Evolutionary conservation across 768 basidiomycete genomes (phyloP), one percentile per base, ranked within the genome.

Genomic region (Krasilnikovozyma curviuscula): DNA sequence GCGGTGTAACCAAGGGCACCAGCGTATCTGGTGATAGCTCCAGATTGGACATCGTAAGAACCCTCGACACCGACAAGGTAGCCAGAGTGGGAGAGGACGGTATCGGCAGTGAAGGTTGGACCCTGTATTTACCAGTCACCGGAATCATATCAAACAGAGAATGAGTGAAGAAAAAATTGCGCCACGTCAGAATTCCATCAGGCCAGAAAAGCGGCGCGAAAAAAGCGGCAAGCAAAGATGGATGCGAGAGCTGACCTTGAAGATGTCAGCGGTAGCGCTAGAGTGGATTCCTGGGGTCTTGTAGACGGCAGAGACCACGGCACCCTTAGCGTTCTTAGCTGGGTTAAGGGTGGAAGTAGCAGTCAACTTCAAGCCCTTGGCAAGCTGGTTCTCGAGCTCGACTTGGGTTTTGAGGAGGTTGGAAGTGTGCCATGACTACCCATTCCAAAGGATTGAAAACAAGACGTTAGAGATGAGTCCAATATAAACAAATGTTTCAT

Each of bases 31-130:
- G 80, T 81, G 65, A 97, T 73, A 61, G 77, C 79, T 61, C 88
- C 91, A 59, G 84, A 82, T 42, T 80, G 84, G 64, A 95, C 83
- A 65, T 95, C 91, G 74, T 97, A 97, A 44, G 85, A 76, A 32
- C 86, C 79, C 73, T 98, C 93, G 55, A 76, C 84, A 71, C 93
- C 93, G 51, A 91, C 69, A 52, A 95, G 81, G 81, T 97, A 85
- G 50, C 93, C 93, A 61, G 95, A 86, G 61, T 88, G 89, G 57
- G 89, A 89, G 56, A 91, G 61, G 58, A 91, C 93, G 53, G 84
- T 74, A 68, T 98, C 93, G 43, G 88, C 80, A 56, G 88, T 95
- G 74, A 97, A 82, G 44, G 85, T 91, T 40, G 91, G 91, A 44
- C 93, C 93, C 88, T 93, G 53, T 5, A 16, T 3, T 10, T 12